phyloP scores from a whole-genome alignment of 805 yeast species.

The Wickerhamomyces kurtzmanii region DNA sequence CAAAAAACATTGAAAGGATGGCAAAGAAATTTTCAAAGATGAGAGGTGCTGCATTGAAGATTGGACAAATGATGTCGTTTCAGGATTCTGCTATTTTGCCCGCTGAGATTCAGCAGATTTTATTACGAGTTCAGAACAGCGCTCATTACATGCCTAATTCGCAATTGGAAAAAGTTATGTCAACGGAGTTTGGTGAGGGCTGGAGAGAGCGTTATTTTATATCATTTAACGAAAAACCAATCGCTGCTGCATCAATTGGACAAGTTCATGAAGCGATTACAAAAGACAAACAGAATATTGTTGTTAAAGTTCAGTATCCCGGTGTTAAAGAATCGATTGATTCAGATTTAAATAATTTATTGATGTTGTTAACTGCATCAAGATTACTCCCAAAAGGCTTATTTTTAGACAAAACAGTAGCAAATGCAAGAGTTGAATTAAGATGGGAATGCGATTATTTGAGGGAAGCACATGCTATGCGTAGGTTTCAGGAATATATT shows the following conservation, averaged over 20 bases:
- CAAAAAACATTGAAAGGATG: slow-evolving; percentile 77
- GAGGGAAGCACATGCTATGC: slow-evolving; percentile 76
- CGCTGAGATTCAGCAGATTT: slow-evolving; percentile 68
- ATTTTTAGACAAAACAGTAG: slow-evolving; percentile 84
- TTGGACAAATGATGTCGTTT: slow-evolving; percentile 95
- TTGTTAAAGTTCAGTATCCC: slow-evolving; percentile 94
- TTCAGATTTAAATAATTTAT: slow-evolving; percentile 80
- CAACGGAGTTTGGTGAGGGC: slow-evolving; percentile 59
- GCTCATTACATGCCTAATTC: slow-evolving; percentile 96
- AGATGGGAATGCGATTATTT: slow-evolving; percentile 97
- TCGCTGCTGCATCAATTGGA: slow-evolving; percentile 97
- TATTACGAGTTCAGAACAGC: slow-evolving; percentile 80
- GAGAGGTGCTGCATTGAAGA: slow-evolving; percentile 98
- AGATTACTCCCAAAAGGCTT: slow-evolving; percentile 83
- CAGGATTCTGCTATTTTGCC: slow-evolving; percentile 87
- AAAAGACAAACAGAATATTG: slow-evolving; percentile 61
- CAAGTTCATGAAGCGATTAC: slow-evolving; percentile 87
- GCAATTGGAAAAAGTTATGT: slow-evolving; percentile 72
- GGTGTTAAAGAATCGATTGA: slow-evolving; percentile 93
- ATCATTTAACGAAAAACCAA: slow-evolving; percentile 76
- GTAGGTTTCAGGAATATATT: slow-evolving; percentile 54
- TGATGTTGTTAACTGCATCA: slow-evolving; percentile 79
- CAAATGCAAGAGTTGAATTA: slow-evolving; percentile 84
- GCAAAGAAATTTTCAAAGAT: slow-evolving; percentile 82
- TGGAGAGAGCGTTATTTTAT: slow-evolving; percentile 68